Evolutionary conservation across 164 flowering plant genomes (phyloP).

Genomic region (Magnolia changhungtana): DNA sequence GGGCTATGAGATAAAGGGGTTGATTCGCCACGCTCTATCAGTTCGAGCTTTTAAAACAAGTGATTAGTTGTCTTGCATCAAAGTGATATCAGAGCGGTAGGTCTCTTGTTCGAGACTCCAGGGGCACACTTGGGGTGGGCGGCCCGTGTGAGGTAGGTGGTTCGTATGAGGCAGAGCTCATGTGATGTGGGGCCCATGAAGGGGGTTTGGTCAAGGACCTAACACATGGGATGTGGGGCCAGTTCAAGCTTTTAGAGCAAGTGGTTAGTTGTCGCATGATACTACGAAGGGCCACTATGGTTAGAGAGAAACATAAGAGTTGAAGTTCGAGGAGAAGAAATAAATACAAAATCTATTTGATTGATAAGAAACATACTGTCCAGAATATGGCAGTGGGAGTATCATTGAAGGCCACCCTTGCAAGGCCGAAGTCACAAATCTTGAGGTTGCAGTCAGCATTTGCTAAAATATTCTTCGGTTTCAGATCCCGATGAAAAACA

Average conservation of each 20-base stretch:
- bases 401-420: conserved; percentile 87
- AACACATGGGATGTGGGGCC: neutral
- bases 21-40: too few relatives aligned
- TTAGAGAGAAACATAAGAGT: neutral
- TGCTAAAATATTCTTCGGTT: conserved; percentile 89
- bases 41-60: too few relatives aligned
- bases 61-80: too few relatives aligned
- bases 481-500: conserved; percentile 80
- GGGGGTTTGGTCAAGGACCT: too few relatives aligned
- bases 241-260: neutral
- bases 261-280: neutral
- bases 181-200: too few relatives aligned
- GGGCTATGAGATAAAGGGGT: too few relatives aligned
- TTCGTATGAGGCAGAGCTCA: too few relatives aligned
- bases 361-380: conserved; percentile 50
- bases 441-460: conserved; percentile 94
- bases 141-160: too few relatives aligned
- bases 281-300: neutral
- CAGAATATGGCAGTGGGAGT: conserved; percentile 85
- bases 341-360: neutral
- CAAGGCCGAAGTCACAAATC: conserved; percentile 92
- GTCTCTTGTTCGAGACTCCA: too few relatives aligned
- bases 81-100: too few relatives aligned
- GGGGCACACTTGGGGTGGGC: too few relatives aligned
- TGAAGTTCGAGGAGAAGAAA: neutral